Conservation (phyloP, 352 stramenopile species). For the Pythium angustatum region DNA sequence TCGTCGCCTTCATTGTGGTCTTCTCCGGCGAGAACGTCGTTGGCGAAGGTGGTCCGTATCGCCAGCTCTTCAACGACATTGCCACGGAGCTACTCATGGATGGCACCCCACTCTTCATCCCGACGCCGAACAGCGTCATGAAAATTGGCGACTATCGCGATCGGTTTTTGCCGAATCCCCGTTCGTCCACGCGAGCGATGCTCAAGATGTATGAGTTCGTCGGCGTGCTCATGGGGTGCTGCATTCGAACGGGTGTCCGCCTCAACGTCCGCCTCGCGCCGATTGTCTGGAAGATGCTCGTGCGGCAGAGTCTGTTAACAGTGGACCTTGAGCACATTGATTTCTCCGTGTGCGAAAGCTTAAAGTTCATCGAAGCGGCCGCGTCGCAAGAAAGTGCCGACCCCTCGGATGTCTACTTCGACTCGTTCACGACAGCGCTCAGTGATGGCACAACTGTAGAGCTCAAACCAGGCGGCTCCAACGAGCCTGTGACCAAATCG, state of each 20-base stretch:
- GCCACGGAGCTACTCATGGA: conserved; percentile 58
- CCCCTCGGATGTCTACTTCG: conserved; percentile 43
- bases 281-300: conserved; percentile 79
- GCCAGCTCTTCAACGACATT: conserved; percentile 81
- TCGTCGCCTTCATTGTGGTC: conserved; percentile 79
- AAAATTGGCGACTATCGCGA: conserved; percentile 76
- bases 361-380: conserved; percentile 32
- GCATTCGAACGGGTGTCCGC: conserved; percentile 70
- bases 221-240: conserved; percentile 76
- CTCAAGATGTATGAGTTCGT: conserved; percentile 81
- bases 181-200: conserved; percentile 51
- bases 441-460: conserved; percentile 71
- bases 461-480: conserved; percentile 46
- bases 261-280: conserved; percentile 72
- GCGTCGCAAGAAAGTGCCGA: conserved; percentile 7
- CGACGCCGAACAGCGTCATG: conserved; percentile 70
- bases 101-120: conserved; percentile 59
- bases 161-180: conserved; percentile 60
- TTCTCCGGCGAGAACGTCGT: conserved; percentile 82
- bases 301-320: conserved; percentile 65
- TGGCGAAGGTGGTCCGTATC: conserved; percentile 74
- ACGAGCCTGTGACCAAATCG: conserved; percentile 59
- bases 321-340: conserved; percentile 68
- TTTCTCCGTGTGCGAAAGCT: conserved; percentile 36
- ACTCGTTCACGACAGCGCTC: conserved; percentile 73